Conservation (phyloP, 345 rosid genomes). For the Eucalyptus cloeziana region DNA sequence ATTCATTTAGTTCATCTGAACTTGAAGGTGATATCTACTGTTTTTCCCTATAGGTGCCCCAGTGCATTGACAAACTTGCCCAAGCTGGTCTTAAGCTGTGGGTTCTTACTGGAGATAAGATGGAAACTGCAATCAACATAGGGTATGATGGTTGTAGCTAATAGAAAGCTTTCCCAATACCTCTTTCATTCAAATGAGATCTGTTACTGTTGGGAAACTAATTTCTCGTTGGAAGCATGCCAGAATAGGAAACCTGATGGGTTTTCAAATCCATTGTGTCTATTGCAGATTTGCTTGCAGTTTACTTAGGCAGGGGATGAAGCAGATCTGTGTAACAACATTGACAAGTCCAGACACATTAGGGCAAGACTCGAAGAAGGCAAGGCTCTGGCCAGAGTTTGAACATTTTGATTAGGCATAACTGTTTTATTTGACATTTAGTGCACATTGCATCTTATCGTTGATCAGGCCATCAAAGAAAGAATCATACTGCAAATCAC, state of each 20-base stretch:
- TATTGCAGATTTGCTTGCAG: constrained; percentile 81
- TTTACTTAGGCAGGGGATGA: constrained; percentile 95
- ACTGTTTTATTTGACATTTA: constrained; percentile 1
- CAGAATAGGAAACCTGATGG: background rate
- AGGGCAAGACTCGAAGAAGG: constrained; percentile 53
- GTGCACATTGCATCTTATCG: constrained; percentile 2
- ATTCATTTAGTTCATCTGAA: background rate
- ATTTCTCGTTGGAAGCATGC: background rate
- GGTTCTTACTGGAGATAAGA: constrained; percentile 99
- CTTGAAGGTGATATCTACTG: background rate
- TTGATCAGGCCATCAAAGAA: constrained; percentile 61
- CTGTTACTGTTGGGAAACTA: background rate
- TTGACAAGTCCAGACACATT: constrained; percentile 32
- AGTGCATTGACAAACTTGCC: constrained; percentile 98
- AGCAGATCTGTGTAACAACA: constrained; percentile 64
- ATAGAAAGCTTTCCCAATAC: background rate
- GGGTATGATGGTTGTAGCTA: constrained; percentile 42
- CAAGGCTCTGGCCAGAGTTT: background rate
- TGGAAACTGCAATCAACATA: constrained; percentile 99
- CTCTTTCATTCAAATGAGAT: background rate
- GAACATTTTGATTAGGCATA: background rate
- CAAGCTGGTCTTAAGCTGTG: constrained; percentile 98
- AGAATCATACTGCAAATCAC: constrained; percentile 66
- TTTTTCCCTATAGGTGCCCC: constrained; percentile 61
- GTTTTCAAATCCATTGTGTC: background rate